Evolutionary conservation across 2,329 filamentous ascomycete genomes (phyloP).

Genomic region (Cyanodermella asteris): DNA sequence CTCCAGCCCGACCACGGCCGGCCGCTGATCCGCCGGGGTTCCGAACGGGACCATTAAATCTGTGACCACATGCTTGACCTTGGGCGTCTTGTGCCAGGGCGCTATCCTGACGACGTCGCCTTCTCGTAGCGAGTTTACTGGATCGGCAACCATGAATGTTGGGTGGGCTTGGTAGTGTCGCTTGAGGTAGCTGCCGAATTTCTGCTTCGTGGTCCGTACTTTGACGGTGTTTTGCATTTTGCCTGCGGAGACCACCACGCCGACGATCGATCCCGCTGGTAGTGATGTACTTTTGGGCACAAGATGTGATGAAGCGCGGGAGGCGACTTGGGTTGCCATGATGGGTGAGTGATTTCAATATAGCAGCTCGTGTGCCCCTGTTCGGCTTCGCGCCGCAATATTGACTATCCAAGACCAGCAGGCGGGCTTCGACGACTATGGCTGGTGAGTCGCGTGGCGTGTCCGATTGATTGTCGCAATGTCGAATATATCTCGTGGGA

Average conservation of each 20-base stretch:
- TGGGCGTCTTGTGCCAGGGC: constrained; percentile 38
- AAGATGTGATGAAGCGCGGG: too few species aligned
- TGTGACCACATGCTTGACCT: constrained; percentile 53
- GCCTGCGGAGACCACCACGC: constrained; percentile 57
- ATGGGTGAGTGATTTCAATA: too few species aligned
- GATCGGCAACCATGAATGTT: constrained; percentile 57
- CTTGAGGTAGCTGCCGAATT: constrained; percentile 50
- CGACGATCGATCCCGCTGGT: constrained; percentile 17
- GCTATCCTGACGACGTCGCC: constrained; percentile 57
- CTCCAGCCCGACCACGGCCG: constrained; percentile 40
- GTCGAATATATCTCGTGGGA: too few species aligned
- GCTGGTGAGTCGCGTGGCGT: too few species aligned
- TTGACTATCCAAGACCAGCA: too few species aligned
- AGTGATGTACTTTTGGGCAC: too few species aligned
- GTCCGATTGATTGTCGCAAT: too few species aligned
- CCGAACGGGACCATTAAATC: constrained; percentile 53
- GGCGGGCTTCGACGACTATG: too few species aligned
- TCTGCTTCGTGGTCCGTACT: constrained; percentile 47
- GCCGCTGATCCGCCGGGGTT: constrained; percentile 38
- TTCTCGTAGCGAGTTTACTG: constrained; percentile 45
- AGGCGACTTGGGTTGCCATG: too few species aligned
- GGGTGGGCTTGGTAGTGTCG: constrained; percentile 43
- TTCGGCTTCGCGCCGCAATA: too few species aligned
- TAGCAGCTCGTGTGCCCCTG: too few species aligned
- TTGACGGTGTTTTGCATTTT: constrained; percentile 62